Evolutionary conservation across 2,329 filamentous ascomycete species (phyloP).

Genomic region (Talaromyces atroroseus): DNA sequence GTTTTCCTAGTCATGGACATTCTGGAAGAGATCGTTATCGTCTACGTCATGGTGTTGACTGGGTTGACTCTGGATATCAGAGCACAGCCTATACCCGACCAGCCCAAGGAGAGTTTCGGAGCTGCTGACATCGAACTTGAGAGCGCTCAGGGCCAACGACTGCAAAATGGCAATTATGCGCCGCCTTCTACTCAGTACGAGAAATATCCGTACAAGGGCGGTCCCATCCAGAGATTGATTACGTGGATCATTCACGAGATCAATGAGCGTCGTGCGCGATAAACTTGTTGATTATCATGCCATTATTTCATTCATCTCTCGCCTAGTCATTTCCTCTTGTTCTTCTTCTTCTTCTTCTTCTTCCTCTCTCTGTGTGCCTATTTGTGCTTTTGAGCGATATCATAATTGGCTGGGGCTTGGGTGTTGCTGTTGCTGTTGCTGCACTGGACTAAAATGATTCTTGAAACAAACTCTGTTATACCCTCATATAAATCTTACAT

Average conservation of each 20-base stretch:
- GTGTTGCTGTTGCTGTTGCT: no score
- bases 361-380: no score
- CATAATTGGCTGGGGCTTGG: no score
- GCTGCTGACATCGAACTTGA: not conserved
- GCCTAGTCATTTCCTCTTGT: no score
- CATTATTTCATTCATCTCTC: no score
- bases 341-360: no score
- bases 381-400: no score
- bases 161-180: not conserved
- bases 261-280: not conserved
- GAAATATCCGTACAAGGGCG: not conserved
- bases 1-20: conserved; percentile 27
- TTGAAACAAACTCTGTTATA: no score
- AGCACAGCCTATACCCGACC: not conserved
- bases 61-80: conserved; percentile 17
- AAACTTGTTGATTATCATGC: not conserved
- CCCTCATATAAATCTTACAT: no score
- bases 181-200: not conserved
- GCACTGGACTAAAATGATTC: no score
- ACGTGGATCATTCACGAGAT: not conserved
- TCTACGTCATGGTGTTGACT: conserved; percentile 22
- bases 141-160: not conserved
- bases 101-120: not conserved
- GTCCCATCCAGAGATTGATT: conserved; percentile 6
- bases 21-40: conserved; percentile 27